phyloP scores from a whole-genome alignment of 1,139 yeast species.

The Suhomyces bolitotheri region DNA sequence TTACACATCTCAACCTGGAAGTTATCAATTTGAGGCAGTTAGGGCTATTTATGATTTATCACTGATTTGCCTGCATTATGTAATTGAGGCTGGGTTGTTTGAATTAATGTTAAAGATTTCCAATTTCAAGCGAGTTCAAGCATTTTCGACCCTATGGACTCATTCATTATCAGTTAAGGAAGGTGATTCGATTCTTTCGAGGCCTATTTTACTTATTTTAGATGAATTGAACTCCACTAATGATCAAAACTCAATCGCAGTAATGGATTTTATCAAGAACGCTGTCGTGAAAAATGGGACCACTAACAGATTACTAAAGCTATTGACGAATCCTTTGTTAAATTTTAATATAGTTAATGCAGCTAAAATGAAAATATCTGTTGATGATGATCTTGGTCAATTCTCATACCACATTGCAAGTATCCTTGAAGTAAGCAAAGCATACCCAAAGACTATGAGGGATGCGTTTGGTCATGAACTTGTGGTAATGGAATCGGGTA shows the following conservation, averaged over 20 bases:
- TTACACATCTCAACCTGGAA: conserved; percentile 44
- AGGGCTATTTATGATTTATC: conserved; percentile 50
- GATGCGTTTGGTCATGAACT: conserved; percentile 55
- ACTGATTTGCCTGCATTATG: conserved; percentile 34
- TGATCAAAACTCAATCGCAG: conserved; percentile 44
- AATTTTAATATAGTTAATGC: conserved; percentile 35
- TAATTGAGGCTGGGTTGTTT: conserved; percentile 62
- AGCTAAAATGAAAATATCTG: conserved; percentile 16
- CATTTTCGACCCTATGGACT: conserved; percentile 60
- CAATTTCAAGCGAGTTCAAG: conserved; percentile 39
- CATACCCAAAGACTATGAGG: conserved; percentile 42
- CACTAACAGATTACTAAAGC: conserved; percentile 57
- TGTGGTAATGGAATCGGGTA: conserved; percentile 53
- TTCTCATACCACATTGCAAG: conserved; percentile 59
- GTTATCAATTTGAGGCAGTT: conserved; percentile 63
- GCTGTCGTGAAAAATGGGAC: conserved; percentile 54
- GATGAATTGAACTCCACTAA: conserved; percentile 52
- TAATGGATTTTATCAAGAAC: conserved; percentile 58
- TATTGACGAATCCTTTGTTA: conserved; percentile 54
- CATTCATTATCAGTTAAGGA: conserved; percentile 49
- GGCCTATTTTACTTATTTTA: conserved; percentile 68
- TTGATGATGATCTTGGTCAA: conserved; percentile 55
- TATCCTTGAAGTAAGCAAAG: conserved; percentile 50
- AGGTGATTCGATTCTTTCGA: conserved; percentile 49
- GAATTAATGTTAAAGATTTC: conserved; percentile 46